A percentile compares a stretch with the other conserved stretches of the same genome.
These are phyloP conservation scores for Talaromyces piceae DNA, from an alignment of 2,329 filamentous ascomycete species.

Conservation along the genomic window DNA sequence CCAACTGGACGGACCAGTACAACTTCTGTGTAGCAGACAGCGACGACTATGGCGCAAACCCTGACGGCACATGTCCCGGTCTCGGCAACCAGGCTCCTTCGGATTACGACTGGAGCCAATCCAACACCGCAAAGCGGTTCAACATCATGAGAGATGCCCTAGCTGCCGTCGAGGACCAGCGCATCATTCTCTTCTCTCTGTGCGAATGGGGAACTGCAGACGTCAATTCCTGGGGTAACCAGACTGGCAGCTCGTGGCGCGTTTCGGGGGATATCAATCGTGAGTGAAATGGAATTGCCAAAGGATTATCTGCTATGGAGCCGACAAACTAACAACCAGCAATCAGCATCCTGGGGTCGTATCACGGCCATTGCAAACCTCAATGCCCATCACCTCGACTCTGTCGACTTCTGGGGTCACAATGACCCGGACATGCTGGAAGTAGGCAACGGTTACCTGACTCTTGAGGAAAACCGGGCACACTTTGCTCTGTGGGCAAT, in stretches of 20 bases:
- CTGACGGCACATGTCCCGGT: conserved; percentile 36
- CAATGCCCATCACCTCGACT: conserved; percentile 41
- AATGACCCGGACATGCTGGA: conserved; percentile 47
- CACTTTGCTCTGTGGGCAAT: conserved; percentile 48
- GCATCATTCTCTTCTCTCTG: conserved; percentile 45
- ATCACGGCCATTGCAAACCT: conserved; percentile 42
- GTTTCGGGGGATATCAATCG: conserved; percentile 28
- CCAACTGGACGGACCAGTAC: conserved; percentile 33
- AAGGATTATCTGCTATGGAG: too few relatives aligned
- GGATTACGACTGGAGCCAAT: conserved; percentile 45
- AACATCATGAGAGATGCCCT: conserved; percentile 47
- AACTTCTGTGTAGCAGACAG: conserved; percentile 35
- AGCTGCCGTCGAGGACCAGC: conserved; percentile 27
- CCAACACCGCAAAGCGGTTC: conserved; percentile 43
- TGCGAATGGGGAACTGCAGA: conserved; percentile 49
- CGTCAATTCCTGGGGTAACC: conserved; percentile 45
- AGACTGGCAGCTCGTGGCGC: conserved; percentile 42
- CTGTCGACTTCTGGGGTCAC: conserved; percentile 43
- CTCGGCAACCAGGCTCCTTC: conserved; percentile 32
- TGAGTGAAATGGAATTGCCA: too few relatives aligned
- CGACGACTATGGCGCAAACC: conserved; percentile 24
- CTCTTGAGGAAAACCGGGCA: conserved; percentile 38
- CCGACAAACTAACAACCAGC: too few relatives aligned
- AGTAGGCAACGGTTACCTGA: conserved; percentile 45
- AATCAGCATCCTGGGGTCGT: conserved; percentile 20